phyloP scores from a whole-genome alignment of 23 red algal species.

The Gracilaria caudata region DNA sequence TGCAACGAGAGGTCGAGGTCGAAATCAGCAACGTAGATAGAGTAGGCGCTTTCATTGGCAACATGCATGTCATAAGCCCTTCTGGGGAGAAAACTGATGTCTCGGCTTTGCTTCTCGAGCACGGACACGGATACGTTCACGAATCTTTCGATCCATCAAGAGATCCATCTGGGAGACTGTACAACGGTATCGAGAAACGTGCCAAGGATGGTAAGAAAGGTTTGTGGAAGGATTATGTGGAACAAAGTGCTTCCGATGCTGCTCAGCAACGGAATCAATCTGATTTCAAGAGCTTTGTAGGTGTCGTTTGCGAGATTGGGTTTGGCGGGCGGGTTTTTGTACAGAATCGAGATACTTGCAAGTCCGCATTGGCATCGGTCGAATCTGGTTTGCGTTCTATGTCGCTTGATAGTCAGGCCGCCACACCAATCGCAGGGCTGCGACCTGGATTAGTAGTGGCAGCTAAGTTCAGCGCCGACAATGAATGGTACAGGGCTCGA shows the following conservation, averaged over 20 bases:
- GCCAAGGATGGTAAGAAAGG: constrained; percentile 60
- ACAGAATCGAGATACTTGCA: constrained; percentile 59
- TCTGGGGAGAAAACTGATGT: constrained; percentile 67
- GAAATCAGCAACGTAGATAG: constrained; percentile 69
- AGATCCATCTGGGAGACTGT: constrained; percentile 44
- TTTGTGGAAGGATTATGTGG: constrained; percentile 73
- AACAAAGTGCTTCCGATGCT: constrained; percentile 29
- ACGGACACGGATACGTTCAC: constrained; percentile 79
- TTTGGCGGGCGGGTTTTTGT: constrained; percentile 79
- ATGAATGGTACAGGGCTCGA: constrained; percentile 76
- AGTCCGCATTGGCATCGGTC: constrained; percentile 30
- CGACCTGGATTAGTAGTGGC: constrained; percentile 67
- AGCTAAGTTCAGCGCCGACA: constrained; percentile 72
- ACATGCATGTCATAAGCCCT: constrained; percentile 44
- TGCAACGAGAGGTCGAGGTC: constrained; percentile 89
- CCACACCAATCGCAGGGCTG: constrained; percentile 40
- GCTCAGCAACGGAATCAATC: not conserved
- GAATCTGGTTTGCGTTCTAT: constrained; percentile 56
- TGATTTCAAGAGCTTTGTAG: constrained; percentile 29
- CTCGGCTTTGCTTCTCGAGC: constrained; percentile 59
- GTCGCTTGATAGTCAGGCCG: constrained; percentile 37
- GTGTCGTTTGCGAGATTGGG: constrained; percentile 79
- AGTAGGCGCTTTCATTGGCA: constrained; percentile 82
- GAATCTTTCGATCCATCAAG: constrained; percentile 54
- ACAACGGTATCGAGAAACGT: constrained; percentile 23